Percentiles rank a stretch among this genome's conserved stretches.
Evolutionary conservation across 331 rosid genomes (phyloP).

Genomic region (Malus hybrid): DNA sequence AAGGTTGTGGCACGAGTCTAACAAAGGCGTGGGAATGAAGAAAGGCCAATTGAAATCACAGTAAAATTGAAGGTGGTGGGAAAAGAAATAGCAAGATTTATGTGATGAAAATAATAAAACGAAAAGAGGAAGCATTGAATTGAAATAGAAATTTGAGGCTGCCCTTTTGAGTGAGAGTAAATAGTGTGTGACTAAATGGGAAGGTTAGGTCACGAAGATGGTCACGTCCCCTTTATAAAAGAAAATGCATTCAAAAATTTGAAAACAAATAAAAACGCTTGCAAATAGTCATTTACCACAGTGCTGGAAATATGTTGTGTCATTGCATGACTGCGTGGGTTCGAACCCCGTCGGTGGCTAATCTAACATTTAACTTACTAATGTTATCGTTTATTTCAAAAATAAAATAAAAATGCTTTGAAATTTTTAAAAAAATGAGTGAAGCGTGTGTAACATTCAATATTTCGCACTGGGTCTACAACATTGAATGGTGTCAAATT

Average conservation of each 20-base stretch:
- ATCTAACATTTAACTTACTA: too few species aligned
- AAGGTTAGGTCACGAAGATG: constrained; percentile 63
- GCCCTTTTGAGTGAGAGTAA: background rate
- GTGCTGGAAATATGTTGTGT: too few species aligned
- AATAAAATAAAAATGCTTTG: too few species aligned
- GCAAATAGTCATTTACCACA: too few species aligned
- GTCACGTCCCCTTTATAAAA: constrained; percentile 27
- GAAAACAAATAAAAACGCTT: background rate
- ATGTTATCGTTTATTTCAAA: too few species aligned
- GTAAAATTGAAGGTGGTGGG: background rate
- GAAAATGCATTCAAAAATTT: constrained; percentile 18
- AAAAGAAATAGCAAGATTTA: constrained; percentile 13
- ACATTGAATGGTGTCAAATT: too few species aligned
- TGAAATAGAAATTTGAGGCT: constrained; percentile 16
- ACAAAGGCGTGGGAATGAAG: background rate
- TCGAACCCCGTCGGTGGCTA: too few species aligned
- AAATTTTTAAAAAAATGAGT: too few species aligned
- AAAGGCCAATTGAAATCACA: background rate
- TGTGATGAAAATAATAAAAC: constrained; percentile 12
- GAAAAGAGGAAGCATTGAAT: constrained; percentile 40
- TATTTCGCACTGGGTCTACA: too few species aligned
- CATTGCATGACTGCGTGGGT: too few species aligned
- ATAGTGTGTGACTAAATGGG: background rate
- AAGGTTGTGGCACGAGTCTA: background rate
- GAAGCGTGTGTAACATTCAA: too few species aligned